Percentiles rank a stretch among this genome's conserved stretches.
These are phyloP conservation scores for Penicillium italicum DNA, from an alignment of 2,329 filamentous ascomycete species.

Conservation along the genomic window DNA sequence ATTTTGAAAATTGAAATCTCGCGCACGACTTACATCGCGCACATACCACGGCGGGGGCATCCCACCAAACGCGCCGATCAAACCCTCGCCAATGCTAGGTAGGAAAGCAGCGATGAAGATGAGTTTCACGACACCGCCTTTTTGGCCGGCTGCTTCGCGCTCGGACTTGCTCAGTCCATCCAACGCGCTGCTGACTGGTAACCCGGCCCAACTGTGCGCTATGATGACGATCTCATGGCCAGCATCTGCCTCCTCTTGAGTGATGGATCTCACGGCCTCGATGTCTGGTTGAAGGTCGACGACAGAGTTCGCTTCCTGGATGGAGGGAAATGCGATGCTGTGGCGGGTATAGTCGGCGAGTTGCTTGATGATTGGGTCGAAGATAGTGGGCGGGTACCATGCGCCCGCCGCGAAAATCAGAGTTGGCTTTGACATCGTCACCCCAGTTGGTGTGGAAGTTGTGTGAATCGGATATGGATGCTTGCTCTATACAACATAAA, in stretches of 20 bases:
- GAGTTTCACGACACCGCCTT: slow-evolving; percentile 34
- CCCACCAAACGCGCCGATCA: slow-evolving; percentile 31
- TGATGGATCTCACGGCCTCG: slow-evolving; percentile 29
- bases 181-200: slow-evolving; percentile 36
- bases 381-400: slow-evolving; percentile 32
- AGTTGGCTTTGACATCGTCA: slow-evolving; percentile 25
- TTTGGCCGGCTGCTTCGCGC: slow-evolving; percentile 24
- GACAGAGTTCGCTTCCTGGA: slow-evolving; percentile 24
- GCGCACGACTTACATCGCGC: slow-evolving; percentile 25
- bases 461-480: neutral
- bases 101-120: slow-evolving; percentile 36
- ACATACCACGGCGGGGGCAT: slow-evolving; percentile 29
- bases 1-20: neutral
- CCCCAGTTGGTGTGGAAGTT: neutral
- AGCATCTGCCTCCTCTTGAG: slow-evolving; percentile 28
- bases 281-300: slow-evolving; percentile 31
- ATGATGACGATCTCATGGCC: slow-evolving; percentile 33
- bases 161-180: slow-evolving; percentile 31
- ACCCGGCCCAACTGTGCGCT: slow-evolving; percentile 37
- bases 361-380: slow-evolving; percentile 24
- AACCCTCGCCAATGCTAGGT: slow-evolving; percentile 30
- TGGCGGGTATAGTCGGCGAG: slow-evolving; percentile 23
- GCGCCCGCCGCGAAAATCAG: slow-evolving; percentile 32
- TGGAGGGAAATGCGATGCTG: slow-evolving; percentile 28
- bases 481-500: neutral